These are phyloP conservation scores for Fusarium buxicola DNA, from an alignment of 2,329 filamentous ascomycete species.

Conservation along the genomic window DNA sequence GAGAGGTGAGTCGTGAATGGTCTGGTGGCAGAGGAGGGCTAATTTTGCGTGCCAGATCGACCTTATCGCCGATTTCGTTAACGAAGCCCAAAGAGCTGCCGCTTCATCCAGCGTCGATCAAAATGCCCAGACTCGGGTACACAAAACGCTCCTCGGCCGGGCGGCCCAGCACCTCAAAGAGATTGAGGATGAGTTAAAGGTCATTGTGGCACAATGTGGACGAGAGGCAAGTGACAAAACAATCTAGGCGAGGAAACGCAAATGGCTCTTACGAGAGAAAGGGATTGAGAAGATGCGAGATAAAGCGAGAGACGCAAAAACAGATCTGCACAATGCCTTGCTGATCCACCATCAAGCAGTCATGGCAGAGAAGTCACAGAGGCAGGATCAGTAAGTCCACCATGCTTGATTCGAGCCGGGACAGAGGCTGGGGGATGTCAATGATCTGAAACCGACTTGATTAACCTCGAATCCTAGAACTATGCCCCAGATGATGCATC, in stretches of 20 bases:
- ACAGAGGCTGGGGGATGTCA: too few species aligned
- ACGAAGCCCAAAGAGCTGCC: neutral
- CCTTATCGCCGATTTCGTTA: neutral
- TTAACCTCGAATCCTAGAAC: neutral
- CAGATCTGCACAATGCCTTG: neutral
- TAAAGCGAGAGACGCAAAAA: conserved; percentile 2
- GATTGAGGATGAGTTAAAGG: neutral
- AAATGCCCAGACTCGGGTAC: neutral
- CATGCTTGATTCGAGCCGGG: neutral
- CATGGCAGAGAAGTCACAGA: neutral
- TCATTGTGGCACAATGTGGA: neutral
- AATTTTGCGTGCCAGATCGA: neutral
- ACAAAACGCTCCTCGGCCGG: neutral
- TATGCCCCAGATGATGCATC: neutral
- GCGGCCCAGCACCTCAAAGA: neutral
- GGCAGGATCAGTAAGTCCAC: conserved; percentile 1
- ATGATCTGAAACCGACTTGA: too few species aligned
- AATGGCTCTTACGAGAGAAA: neutral
- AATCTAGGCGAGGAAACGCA: neutral
- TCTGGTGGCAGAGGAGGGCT: neutral
- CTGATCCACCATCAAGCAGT: neutral
- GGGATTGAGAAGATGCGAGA: neutral
- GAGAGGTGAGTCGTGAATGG: neutral
- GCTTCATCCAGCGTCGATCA: neutral
- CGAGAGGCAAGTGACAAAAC: neutral